These are phyloP conservation scores for Curvularia hawaiiensis DNA, from an alignment of 2,329 filamentous ascomycete species.

Conservation along the genomic window DNA sequence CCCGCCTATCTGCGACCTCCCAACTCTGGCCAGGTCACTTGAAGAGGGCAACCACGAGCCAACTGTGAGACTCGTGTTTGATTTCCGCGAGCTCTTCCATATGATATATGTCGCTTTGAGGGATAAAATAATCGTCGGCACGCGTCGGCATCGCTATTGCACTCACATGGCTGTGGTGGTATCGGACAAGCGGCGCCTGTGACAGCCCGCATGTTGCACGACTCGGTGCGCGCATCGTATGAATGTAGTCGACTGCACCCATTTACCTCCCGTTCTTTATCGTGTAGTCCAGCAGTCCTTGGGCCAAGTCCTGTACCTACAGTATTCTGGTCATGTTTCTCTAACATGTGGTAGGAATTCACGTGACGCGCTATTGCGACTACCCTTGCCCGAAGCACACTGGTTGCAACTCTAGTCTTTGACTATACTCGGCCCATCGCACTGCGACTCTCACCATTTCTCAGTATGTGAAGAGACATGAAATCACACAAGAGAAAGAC, in stretches of 20 bases:
- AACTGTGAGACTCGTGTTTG: constrained; percentile 1
- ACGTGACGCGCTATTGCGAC: constrained; percentile 1
- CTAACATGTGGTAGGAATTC: background rate
- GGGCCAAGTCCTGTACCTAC: background rate
- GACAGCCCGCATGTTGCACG: constrained; percentile 9
- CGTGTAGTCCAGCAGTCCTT: background rate
- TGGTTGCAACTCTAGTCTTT: background rate
- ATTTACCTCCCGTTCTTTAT: constrained; percentile 1
- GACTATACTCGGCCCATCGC: background rate
- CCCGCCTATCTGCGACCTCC: constrained; percentile 13
- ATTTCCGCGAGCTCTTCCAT: constrained; percentile 4
- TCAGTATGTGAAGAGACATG: background rate
- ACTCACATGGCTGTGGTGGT: background rate
- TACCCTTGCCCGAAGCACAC: background rate
- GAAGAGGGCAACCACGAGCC: constrained; percentile 7
- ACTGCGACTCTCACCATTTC: background rate
- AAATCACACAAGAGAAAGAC: background rate
- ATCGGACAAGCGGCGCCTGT: background rate
- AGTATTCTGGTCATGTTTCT: background rate
- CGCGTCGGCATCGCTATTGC: background rate
- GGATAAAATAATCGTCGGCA: background rate
- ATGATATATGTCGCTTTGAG: background rate
- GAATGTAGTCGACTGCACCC: constrained; percentile 22
- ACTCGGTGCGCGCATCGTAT: constrained; percentile 2
- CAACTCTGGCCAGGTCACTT: constrained; percentile 14